These are phyloP conservation scores for Sphaerulina vaccinii DNA, from an alignment of 2,329 filamentous ascomycete genomes.

Conservation along the genomic window DNA sequence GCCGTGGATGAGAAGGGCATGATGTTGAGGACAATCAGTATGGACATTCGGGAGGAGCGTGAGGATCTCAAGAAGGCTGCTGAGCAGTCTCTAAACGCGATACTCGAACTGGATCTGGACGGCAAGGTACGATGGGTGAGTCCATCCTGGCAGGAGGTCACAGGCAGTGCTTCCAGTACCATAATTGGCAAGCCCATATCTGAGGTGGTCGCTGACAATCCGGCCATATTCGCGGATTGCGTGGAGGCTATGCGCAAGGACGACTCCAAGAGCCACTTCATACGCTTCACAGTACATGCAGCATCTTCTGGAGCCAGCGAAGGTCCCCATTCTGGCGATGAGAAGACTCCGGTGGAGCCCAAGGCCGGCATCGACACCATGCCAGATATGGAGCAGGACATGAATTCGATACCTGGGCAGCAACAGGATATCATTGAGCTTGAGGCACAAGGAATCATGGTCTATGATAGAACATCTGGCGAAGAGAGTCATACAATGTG, in stretches of 20 bases:
- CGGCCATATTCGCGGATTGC: slow-evolving; percentile 74
- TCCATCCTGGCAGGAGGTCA: slow-evolving; percentile 90
- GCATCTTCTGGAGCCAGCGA: slow-evolving; percentile 57
- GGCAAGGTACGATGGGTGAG: slow-evolving; percentile 94
- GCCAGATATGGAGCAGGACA: slow-evolving; percentile 9
- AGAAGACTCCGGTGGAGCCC: slow-evolving; percentile 33
- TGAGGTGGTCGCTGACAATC: slow-evolving; percentile 78
- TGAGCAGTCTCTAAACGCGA: slow-evolving; percentile 93
- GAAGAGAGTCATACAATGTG: slow-evolving; percentile 97
- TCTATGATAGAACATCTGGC: slow-evolving; percentile 84
- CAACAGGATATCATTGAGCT: slow-evolving; percentile 64
- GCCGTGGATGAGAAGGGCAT: slow-evolving; percentile 24
- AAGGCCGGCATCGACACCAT: slow-evolving; percentile 25
- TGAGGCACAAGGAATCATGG: slow-evolving; percentile 97
- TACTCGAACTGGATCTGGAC: slow-evolving; percentile 88
- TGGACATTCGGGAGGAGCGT: slow-evolving; percentile 88
- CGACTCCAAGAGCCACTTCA: slow-evolving; percentile 86
- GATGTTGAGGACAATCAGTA: slow-evolving; percentile 68
- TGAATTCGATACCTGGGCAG: slow-evolving; percentile 10
- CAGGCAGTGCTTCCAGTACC: slow-evolving; percentile 72
- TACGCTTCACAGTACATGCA: slow-evolving; percentile 71
- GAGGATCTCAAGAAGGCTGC: slow-evolving; percentile 93
- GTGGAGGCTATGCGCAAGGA: slow-evolving; percentile 88
- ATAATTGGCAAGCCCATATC: slow-evolving; percentile 76
- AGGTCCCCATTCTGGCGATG: slow-evolving; percentile 39